Base-by-base conservation (phyloP, 495 filamentous ascomycete species). In the Hypoxylon perforatum region DNA sequence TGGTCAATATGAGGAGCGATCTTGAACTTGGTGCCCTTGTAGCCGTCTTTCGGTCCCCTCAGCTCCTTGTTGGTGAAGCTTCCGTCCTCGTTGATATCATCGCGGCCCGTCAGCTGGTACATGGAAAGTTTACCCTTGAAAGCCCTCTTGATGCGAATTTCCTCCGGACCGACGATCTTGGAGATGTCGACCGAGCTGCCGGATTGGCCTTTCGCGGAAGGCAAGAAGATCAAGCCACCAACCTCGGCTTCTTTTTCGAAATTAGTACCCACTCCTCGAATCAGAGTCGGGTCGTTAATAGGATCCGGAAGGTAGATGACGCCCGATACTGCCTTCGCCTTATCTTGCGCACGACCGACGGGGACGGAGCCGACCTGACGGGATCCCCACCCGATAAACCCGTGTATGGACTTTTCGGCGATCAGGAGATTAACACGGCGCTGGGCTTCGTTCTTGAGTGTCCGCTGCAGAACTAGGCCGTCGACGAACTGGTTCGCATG, bases 401-500 rank as follows among this genome's bases (percentile, higher is more conserved):
- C 91, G 56, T 90, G 83, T 80, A 97, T 95, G 4, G 94, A 97
- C 69, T 97, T 97, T 56, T 94, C 93, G 3, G 95, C 95, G 57
- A 96, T 95, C 8, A 99, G 88, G 72, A 95, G 93, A 54, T 92
- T 89, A 59, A 96, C 92, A 14, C 95, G 91, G 54, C 95, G 91
- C 49, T 91, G 88, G 47, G 92, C 90, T 80, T 97, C 93, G 60
- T 84, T 88, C 57, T 91, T 88, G 18, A 98, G 85, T 5, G 91
- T 90, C 47, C 94, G 92, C 86, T 96, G 95, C 21, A 99, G 84
- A 58, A 98, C 91, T 30, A 99, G 84, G 35, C 93, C 94, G 70
- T 99, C 95, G 67, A 98, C 92, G 69, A 99, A 99, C 88, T 99
- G 95, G 75, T 99, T 99, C 46, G 95, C 96, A 84, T 99, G 95